Percentiles rank a stretch among this genome's conserved stretches.
phyloP scores from a whole-genome alignment of 371 early-diverging fungal species.

The Mortierella sp. region DNA sequence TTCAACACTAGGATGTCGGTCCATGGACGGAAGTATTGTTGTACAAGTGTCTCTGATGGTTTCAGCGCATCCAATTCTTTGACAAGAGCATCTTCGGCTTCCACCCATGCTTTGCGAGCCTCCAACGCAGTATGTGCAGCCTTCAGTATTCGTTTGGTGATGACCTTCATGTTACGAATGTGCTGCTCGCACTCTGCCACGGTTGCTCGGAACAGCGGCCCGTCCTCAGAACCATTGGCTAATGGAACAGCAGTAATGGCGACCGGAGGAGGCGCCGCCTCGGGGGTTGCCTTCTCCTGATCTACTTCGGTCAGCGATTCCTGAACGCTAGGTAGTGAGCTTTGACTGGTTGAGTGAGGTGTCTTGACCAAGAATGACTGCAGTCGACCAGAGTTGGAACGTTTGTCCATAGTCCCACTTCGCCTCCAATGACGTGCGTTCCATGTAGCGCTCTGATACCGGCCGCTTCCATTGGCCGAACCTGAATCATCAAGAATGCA shows the following conservation, averaged over 20 bases:
- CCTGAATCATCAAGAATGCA: not conserved
- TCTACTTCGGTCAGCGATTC: not conserved
- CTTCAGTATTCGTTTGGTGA: conserved; percentile 61
- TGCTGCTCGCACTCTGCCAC: conserved; percentile 61
- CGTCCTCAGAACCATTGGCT: conserved; percentile 64
- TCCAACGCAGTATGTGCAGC: conserved; percentile 56
- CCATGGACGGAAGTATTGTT: conserved; percentile 53
- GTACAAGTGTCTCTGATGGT: conserved; percentile 50
- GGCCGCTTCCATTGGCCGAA: conserved; percentile 5
- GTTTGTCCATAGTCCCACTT: conserved; percentile 29
- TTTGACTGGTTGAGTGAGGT: conserved; percentile 17
- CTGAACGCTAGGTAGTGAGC: conserved; percentile 19
- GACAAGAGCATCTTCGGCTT: conserved; percentile 56
- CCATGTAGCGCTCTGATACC: conserved; percentile 16
- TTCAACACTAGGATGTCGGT: conserved; percentile 43
- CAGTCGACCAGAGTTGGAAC: conserved; percentile 11
- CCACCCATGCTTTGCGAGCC: conserved; percentile 45
- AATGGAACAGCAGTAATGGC: conserved; percentile 10
- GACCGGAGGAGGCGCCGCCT: not conserved
- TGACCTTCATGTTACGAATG: conserved; percentile 56
- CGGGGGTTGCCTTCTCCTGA: not conserved
- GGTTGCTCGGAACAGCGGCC: conserved; percentile 67
- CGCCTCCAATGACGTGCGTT: conserved; percentile 44
- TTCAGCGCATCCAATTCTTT: conserved; percentile 55
- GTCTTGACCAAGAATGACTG: conserved; percentile 37